Evolutionary conservation across 345 rosid genomes (phyloP).

Genomic region (thale cress (Arabidopsis thaliana)): TAIR10.1 NC_003070.9:21852001-21852500

Average conservation of each 20-base stretch:
- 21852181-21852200: constrained; percentile 68
- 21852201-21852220: constrained; percentile 28
- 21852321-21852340: constrained; percentile 74
- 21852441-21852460: constrained; percentile 55
- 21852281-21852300: constrained; percentile 16
- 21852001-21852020: constrained; percentile 72
- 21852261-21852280: constrained; percentile 6
- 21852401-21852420: no score
- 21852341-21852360: constrained; percentile 77
- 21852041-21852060: constrained; percentile 89
- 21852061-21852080: constrained; percentile 80
- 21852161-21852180: constrained; percentile 61
- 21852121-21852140: constrained; percentile 48
- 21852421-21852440: constrained; percentile 13
- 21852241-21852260: background rate
- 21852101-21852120: constrained; percentile 74
- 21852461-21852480: constrained; percentile 80
- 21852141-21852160: constrained; percentile 51
- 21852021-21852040: constrained; percentile 76
- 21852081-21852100: constrained; percentile 65
- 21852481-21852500: constrained; percentile 74
- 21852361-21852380: constrained; percentile 58
- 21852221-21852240: constrained; percentile 11
- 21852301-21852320: constrained; percentile 81
- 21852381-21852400: no score